Evolutionary conservation across 2,329 filamentous ascomycete genomes (phyloP), one percentile per base, ranked within the genome.

Genomic region (Fusarium denticulatum): DNA sequence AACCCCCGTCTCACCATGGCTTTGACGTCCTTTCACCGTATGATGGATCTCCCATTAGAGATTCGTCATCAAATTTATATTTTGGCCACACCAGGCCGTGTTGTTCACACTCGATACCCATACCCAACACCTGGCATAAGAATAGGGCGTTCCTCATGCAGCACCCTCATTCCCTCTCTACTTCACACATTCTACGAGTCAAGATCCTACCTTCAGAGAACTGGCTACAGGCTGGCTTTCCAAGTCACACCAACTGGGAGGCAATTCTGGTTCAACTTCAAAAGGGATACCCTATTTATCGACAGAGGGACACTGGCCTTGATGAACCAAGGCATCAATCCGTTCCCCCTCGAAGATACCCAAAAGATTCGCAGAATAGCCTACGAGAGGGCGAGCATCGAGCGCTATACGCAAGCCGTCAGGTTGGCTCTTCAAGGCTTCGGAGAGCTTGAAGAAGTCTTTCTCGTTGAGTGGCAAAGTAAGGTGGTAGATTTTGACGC

Each of bases 211-310:
- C 14, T 52, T 9, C 2, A 4, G 12, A 28, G 24, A 37, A 28
- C 18, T 10, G 32, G 49, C 13, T 24, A 53, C 24, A 16, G 8
- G 34, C 32, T 26, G 18, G 24, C 18, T 36, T 53, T 53, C n/a
- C n/a, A 14, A 15, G 13, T 2, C 22, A 12, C 2, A 26, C 11
- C 9, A 26, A 53, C 0, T 6, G 49, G 24, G 18, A 20, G 32
- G 18, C 32, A 11, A 37, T 16, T 53, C 49, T 53, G 49, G 49
- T 53, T 53, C 49, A 53, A 53, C 34, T 53, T 53, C 49, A 16
- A 37, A 22, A 37, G 49, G 26, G 32, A 53, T 22, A 37, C 32
- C 24, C 20, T 53, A 11, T 37, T 16, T 36, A 47, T 53, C 14
- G 49, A 53, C 18, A 26, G 5, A 22, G 13, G 3, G 18, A 7